phyloP scores from a whole-genome alignment of 768 basidiomycete species.

The Kwoniella sp. region DNA sequence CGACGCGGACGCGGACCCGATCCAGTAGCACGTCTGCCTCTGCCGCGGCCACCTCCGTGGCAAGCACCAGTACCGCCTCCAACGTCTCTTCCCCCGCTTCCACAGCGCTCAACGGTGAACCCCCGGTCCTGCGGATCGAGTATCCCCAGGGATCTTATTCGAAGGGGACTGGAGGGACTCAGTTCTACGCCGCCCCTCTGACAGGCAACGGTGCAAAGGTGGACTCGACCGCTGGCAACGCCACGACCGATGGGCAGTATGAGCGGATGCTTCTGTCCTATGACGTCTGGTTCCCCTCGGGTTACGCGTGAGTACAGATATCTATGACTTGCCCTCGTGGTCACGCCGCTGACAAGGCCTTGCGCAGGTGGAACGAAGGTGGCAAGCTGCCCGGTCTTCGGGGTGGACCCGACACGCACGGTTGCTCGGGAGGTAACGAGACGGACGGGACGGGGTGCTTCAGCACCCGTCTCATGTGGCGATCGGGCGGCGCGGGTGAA shows the following conservation, averaged over 20 bases:
- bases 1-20: constrained; percentile 7
- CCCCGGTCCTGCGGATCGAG: constrained; percentile 32
- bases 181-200: constrained; percentile 33
- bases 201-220: constrained; percentile 6
- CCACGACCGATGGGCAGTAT: constrained; percentile 23
- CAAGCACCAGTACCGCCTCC: constrained; percentile 5
- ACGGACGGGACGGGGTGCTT: constrained; percentile 67
- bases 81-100: constrained; percentile 21
- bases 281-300: constrained; percentile 68
- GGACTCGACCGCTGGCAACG: not conserved
- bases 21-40: constrained; percentile 13
- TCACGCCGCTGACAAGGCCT: not conserved
- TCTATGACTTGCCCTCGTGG: not conserved
- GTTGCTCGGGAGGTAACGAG: constrained; percentile 47
- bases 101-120: constrained; percentile 23
- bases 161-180: constrained; percentile 37
- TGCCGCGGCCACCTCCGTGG: not conserved
- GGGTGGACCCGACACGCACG: constrained; percentile 49
- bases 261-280: constrained; percentile 53
- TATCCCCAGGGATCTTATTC: constrained; percentile 42
- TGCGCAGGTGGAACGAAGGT: constrained; percentile 61
- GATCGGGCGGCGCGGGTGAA: constrained; percentile 62
- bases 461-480: constrained; percentile 77
- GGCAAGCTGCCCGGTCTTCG: constrained; percentile 81
- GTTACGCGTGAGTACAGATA: constrained; percentile 56